Evolutionary conservation across 176 grass and related monocot genomes (phyloP).

Genomic region (Aegilops umbellulata): DNA sequence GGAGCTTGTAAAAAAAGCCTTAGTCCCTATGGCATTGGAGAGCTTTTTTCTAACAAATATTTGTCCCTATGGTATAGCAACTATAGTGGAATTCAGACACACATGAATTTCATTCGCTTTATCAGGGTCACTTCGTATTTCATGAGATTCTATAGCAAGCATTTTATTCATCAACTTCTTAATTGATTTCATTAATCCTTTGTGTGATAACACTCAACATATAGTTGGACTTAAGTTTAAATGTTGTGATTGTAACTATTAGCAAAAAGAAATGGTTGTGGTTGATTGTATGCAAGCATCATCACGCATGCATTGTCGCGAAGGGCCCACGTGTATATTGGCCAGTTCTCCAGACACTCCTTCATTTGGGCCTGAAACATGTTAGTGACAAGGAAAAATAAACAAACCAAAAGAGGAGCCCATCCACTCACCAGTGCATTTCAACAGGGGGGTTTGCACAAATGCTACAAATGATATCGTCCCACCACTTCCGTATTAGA

Average conservation of each 20-base stretch:
- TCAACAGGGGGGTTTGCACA: neutral
- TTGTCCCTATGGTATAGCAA: neutral
- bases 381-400: neutral
- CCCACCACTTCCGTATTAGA: neutral
- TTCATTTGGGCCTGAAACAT: neutral
- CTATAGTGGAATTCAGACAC: neutral
- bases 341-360: neutral
- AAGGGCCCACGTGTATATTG: neutral
- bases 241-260: neutral
- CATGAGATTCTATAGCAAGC: neutral
- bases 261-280: neutral
- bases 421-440: neutral
- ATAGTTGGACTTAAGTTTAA: neutral
- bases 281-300: neutral
- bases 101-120: neutral
- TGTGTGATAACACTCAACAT: slow-evolving; percentile 36
- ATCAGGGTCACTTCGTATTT: neutral
- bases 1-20: neutral
- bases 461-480: neutral
- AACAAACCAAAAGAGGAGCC: neutral
- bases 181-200: neutral
- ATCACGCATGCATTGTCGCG: neutral
- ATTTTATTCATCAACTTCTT: neutral
- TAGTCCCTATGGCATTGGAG: neutral
- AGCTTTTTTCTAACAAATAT: neutral